These are phyloP conservation scores for Ceratocystis ficicola DNA, from an alignment of 2,329 filamentous ascomycete genomes.

Conservation along the genomic window DNA sequence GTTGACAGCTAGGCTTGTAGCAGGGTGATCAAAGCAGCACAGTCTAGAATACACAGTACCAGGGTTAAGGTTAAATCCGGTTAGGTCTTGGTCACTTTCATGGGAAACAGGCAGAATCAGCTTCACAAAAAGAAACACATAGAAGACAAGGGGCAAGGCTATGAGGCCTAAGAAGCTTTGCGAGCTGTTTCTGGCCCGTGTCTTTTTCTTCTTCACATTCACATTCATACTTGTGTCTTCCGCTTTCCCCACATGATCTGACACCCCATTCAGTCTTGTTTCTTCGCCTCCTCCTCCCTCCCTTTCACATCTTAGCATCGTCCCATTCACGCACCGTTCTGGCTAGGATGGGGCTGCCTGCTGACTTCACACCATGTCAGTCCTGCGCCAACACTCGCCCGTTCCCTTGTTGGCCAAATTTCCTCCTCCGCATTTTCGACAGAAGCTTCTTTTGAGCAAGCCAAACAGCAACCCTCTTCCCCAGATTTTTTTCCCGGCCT, in stretches of 20 bases:
- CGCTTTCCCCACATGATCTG: not conserved
- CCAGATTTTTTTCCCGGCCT: not conserved
- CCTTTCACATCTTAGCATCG: not conserved
- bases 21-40: not conserved
- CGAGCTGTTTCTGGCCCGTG: not conserved
- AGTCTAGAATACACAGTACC: not conserved
- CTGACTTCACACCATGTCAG: not conserved
- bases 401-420: not conserved
- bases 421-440: slow-evolving; percentile 7
- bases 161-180: not conserved
- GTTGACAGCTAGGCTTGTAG: not conserved
- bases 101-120: not conserved
- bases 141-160: not conserved
- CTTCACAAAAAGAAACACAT: not conserved
- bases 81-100: not conserved
- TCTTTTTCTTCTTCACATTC: not conserved
- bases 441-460: slow-evolving; percentile 2
- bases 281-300: not conserved
- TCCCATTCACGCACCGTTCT: not conserved
- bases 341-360: too few species aligned
- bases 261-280: not conserved
- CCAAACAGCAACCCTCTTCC: not conserved
- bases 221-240: not conserved
- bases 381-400: not conserved
- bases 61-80: not conserved